Base-by-base conservation (phyloP, 345 rosid genomes). In the Eucalyptus sp. region DNA sequence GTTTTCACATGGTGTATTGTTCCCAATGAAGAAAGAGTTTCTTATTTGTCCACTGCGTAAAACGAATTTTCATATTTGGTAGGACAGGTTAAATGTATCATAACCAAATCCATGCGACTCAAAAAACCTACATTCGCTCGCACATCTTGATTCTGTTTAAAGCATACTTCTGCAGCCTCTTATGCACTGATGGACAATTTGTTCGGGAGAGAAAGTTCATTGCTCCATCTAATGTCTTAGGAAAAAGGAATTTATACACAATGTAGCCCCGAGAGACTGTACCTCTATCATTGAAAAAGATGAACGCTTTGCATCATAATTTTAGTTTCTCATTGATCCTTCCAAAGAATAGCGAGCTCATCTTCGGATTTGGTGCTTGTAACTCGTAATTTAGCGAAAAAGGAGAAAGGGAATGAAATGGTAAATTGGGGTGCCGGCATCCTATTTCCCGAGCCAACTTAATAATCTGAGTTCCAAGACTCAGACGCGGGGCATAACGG, bases 371-470 rank as follows among this genome's bases (percentile, higher is more conserved):
- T 6, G 14, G 15, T 33, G 29, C 27, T 20, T 10, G 83, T 71
- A 5, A 20, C 81, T 9, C 0, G 81, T 20, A 37, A 37, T 20
- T 37, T 76, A 18, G 83, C 48, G 1, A 37, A 18, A 76, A 0
- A 37, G 48, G 48, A 37, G 83, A 0, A 71, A 1, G 81, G 25
- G 0, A 33, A 71, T 33, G 9, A 37, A 2, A 2, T 71, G 25
- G 44, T 71, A 5, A 68, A 5, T 71, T 17, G 80, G 80, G 7
- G 24, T 9, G 20, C 5, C 25, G 0, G 24, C 44, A 16, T 33
- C 13, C 18, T 0, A 71, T 17, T 33, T 37, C 27, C 8, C 5
- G 46, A 8, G 7, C 83, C 81, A 33, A 18, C 83, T 37, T 71
- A 37, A n/a, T n/a, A n/a, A n/a, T n/a, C n/a, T n/a, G n/a, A n/a